phyloP scores from a whole-genome alignment of 805 yeast species.

The Metschnikowia hibisci region DNA sequence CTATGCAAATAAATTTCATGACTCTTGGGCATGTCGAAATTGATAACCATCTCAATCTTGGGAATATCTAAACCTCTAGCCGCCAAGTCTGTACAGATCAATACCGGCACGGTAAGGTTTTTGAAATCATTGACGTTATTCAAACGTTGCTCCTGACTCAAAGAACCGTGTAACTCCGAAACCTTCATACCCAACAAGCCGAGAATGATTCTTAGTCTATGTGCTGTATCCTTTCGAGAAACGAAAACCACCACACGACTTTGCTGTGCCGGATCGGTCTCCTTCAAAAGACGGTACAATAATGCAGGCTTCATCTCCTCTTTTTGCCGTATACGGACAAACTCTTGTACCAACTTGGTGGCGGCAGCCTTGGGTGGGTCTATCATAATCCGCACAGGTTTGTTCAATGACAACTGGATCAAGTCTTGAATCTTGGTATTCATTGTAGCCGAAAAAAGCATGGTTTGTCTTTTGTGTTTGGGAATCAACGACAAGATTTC shows the following conservation, averaged over 20 bases:
- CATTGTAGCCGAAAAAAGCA: slow-evolving; percentile 97
- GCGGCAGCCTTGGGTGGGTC: slow-evolving; percentile 97
- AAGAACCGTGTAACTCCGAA: slow-evolving; percentile 77
- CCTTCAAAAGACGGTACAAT: slow-evolving; percentile 64
- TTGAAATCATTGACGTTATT: slow-evolving; percentile 79
- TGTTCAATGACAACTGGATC: slow-evolving; percentile 80
- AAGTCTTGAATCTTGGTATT: slow-evolving; percentile 85
- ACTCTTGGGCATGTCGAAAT: slow-evolving; percentile 92
- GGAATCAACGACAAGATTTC: slow-evolving; percentile 89
- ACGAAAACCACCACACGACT: slow-evolving; percentile 87
- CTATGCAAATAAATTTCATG: slow-evolving; percentile 92
- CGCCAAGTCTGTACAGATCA: slow-evolving; percentile 96
- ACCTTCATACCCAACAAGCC: slow-evolving; percentile 76
- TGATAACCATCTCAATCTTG: slow-evolving; percentile 89
- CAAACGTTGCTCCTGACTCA: slow-evolving; percentile 90
- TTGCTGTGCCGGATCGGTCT: slow-evolving; percentile 57
- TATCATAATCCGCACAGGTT: slow-evolving; percentile 92
- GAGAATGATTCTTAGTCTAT: slow-evolving; percentile 69
- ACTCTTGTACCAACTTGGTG: slow-evolving; percentile 84
- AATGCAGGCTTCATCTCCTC: slow-evolving; percentile 81
- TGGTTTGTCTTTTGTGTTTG: slow-evolving; percentile 79
- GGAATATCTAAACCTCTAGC: slow-evolving; percentile 99
- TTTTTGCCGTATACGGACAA: slow-evolving; percentile 90
- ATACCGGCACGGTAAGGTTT: slow-evolving; percentile 74
- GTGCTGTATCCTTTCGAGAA: slow-evolving; percentile 87